Base-by-base conservation (phyloP, 2,329 filamentous ascomycete genomes). In the Arachnomyces sp. region DNA sequence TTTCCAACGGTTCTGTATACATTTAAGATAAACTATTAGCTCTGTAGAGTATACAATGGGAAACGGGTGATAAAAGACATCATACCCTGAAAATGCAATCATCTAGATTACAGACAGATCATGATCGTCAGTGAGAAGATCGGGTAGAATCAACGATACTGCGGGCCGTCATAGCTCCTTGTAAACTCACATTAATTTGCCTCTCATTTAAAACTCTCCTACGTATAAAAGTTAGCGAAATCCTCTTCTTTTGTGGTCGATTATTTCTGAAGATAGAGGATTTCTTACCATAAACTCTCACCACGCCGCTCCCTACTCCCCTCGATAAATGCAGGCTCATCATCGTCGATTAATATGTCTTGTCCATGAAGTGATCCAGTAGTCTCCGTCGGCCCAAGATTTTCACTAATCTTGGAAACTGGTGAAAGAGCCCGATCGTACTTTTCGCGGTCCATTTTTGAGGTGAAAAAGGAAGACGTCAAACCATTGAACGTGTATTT, bases 31-130 rank as follows among this genome's bases (percentile, higher is more conserved):
- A 31, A 15, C 15, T 28, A 5, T 16, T 11, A 18, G 6, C 12
- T 31, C 11, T 2, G 9, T 15, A 33, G 29, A 32, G 13, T 15
- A 13, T 12, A 32, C 13, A 5, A 25, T 18, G 33, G 35, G 31
- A 25, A 12, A 8, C 15, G 30, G 31, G 35, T 28, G 7, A 30
- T 35, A 31, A 14, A 47, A 8, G 13, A n/a, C 12, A 31, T 17
- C 59, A 36, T 55, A 66, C 60, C 65, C 65, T 39, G 65, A 67
- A 40, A 68, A 67, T 21, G 65, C 63, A 44, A 68, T 68, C 65
- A 67, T 68, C 62, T 66, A 44, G 13, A 13, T 12, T 5, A 9
- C 21, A 25, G 21, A 25, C 21, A 25, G 21, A 25, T 25, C 21
- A 25, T n/a, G n/a, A n/a, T n/a, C n/a, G n/a, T n/a, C n/a, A n/a